Evolutionary conservation across 2,329 filamentous ascomycete genomes (phyloP).

Genomic region (Annulohypoxylon truncatum): DNA sequence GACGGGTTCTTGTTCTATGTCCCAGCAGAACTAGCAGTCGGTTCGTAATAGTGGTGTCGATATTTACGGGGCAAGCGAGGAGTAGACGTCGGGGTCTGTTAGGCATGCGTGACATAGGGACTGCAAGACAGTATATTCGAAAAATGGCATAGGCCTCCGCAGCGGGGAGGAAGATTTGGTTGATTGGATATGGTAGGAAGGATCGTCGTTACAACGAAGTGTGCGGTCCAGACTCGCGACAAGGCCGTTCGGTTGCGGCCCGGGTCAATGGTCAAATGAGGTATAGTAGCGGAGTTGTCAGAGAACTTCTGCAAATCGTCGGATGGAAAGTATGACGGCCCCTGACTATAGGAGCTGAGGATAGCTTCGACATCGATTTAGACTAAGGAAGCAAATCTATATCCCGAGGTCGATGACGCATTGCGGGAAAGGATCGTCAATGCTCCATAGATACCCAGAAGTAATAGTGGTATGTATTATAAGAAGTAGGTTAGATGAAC

Average conservation of each 20-base stretch:
- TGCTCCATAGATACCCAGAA: constrained; percentile 23
- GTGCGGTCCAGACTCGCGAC: constrained; percentile 27
- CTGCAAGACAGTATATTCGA: constrained; percentile 23
- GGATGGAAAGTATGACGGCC: constrained; percentile 32
- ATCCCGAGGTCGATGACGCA: constrained; percentile 16
- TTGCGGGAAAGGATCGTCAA: constrained; percentile 29
- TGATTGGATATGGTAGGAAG: constrained; percentile 27
- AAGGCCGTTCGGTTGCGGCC: constrained; percentile 37
- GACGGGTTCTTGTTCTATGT: constrained; percentile 25
- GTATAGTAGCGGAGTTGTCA: constrained; percentile 41
- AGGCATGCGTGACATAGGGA: constrained; percentile 26
- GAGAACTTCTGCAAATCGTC: constrained; percentile 38
- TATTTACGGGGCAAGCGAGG: constrained; percentile 17
- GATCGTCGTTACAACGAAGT: constrained; percentile 34
- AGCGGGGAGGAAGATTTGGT: constrained; percentile 30
- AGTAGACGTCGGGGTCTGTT: constrained; percentile 18
- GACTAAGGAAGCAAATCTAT: constrained; percentile 16
- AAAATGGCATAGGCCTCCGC: constrained; percentile 29
- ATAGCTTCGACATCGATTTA: constrained; percentile 32
- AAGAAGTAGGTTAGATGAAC: constrained; percentile 20
- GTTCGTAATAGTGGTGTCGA: constrained; percentile 20
- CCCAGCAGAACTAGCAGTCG: constrained; percentile 10
- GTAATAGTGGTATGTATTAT: constrained; percentile 3
- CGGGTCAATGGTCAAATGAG: constrained; percentile 37
- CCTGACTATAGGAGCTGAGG: constrained; percentile 26